These are phyloP conservation scores for Microascus cirrosus DNA, from an alignment of 2,329 filamentous ascomycete genomes.

Conservation along the genomic window DNA sequence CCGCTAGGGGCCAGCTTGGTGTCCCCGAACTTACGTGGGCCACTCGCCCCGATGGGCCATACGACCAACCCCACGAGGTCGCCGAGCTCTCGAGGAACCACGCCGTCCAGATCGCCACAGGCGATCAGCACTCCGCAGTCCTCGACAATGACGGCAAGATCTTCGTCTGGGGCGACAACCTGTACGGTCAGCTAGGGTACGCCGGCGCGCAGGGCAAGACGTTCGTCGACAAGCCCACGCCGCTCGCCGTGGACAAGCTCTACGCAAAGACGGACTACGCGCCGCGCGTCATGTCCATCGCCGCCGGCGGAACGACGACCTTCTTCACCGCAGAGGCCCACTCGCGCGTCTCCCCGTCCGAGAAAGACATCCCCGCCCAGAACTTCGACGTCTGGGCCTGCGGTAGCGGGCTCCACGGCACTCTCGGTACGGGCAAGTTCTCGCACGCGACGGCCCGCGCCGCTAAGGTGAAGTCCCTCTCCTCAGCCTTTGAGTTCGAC, in stretches of 20 bases:
- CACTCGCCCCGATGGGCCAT: conserved; percentile 64
- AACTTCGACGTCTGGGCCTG: conserved; percentile 78
- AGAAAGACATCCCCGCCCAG: conserved; percentile 17
- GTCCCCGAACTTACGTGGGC: conserved; percentile 73
- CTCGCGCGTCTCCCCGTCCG: conserved; percentile 24
- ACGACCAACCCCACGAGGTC: conserved; percentile 76
- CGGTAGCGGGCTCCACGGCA: conserved; percentile 75
- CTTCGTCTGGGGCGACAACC: conserved; percentile 87
- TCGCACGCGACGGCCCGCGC: conserved; percentile 72
- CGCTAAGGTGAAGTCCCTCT: conserved; percentile 72
- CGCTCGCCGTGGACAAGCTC: conserved; percentile 58
- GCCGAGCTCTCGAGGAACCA: conserved; percentile 58
- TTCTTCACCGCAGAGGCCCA: conserved; percentile 79
- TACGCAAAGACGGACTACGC: conserved; percentile 53
- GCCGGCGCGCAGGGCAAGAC: conserved; percentile 52
- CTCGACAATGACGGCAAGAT: conserved; percentile 66
- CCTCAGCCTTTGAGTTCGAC: conserved; percentile 78
- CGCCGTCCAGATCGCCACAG: conserved; percentile 65
- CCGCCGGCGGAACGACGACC: conserved; percentile 76
- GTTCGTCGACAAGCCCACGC: conserved; percentile 57
- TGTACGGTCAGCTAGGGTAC: conserved; percentile 82
- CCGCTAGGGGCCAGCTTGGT: conserved; percentile 76
- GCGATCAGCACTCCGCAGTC: conserved; percentile 76
- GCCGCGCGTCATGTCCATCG: conserved; percentile 63
- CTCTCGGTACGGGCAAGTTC: conserved; percentile 78